A percentile compares a stretch with the other conserved stretches of the same genome.
Evolutionary conservation across 1,284 basidiomycete species (phyloP).

Genomic region (Moesziomyces sp.): DNA sequence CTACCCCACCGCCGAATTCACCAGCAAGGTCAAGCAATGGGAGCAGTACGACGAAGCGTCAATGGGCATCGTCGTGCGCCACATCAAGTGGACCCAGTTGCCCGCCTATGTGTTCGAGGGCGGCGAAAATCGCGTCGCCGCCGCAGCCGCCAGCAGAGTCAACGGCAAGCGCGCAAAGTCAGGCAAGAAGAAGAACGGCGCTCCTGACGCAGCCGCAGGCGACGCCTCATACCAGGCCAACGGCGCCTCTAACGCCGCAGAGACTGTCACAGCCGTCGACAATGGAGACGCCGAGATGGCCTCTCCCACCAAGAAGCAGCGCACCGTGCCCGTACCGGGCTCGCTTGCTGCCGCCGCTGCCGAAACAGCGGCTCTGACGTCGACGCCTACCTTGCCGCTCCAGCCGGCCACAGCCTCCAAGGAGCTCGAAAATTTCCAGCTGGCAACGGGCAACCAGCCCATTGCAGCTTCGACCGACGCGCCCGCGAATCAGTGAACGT

Average conservation of each 20-base stretch:
- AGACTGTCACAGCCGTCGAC: constrained; percentile 20
- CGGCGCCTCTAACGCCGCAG: constrained; percentile 6
- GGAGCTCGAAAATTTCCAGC: constrained; percentile 51
- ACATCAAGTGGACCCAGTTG: constrained; percentile 88
- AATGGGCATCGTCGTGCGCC: constrained; percentile 94
- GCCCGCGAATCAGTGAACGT: constrained; percentile 30
- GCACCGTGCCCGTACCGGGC: constrained; percentile 11
- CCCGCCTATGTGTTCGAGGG: constrained; percentile 84
- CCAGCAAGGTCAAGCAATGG: constrained; percentile 94
- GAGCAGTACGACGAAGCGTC: constrained; percentile 90
- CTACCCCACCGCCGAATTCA: constrained; percentile 95
- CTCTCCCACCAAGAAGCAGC: constrained; percentile 46
- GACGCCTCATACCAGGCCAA: constrained; percentile 9
- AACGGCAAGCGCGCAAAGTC: constrained; percentile 80
- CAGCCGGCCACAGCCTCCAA: constrained; percentile 39
- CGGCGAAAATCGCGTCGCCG: constrained; percentile 68
- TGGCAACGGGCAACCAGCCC: constrained; percentile 46
- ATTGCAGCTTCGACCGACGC: constrained; percentile 39
- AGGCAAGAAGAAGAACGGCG: constrained; percentile 71
- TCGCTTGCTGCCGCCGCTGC: not conserved
- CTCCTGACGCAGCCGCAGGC: constrained; percentile 3
- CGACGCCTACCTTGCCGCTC: constrained; percentile 40
- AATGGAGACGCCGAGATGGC: constrained; percentile 38
- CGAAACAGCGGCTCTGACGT: not conserved
- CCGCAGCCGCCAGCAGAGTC: constrained; percentile 77